Evolutionary conservation across 2,329 filamentous ascomycete genomes (phyloP), one percentile per base, ranked within the genome.

Genomic region (Neofusicoccum umdonicola): DNA sequence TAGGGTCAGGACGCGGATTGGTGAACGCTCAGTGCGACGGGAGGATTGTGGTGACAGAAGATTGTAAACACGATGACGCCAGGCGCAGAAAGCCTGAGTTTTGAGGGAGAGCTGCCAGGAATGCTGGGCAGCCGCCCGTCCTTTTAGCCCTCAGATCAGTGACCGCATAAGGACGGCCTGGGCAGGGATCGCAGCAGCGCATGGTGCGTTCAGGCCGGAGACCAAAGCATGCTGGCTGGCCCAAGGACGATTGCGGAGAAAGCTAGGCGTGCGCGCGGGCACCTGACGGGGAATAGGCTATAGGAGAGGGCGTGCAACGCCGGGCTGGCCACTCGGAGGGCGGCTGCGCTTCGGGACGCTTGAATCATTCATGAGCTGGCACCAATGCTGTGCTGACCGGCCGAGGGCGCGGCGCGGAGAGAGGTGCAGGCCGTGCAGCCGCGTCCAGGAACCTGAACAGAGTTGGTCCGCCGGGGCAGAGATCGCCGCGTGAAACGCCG

Each of bases 301-400:
- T 47, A 60, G 8, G 8, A 7, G 50, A 11, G 34, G 2, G 31
- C 34, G 37, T 19, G 31, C 15, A 39, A 50, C 47, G 47, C 15
- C 47, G 47, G 47, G 22, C 15, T 5, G 47, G 12, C 56, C 56
- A 58, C 22, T 58, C 39, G 39, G 54, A 47, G 27, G 56, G 41
- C n/a, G 27, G 31, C 56, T 17, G 37, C 35, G 19, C 17, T 5
- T 57, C 52, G 39, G 52, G 19, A 57, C 17, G 22, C 31, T 39
- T 31, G 51, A 56, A 27, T 56, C 51, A 41, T 27, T 56, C 27
- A 37, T 47, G 56, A 35, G 56, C 42, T 60, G 56, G 56, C 56
- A 60, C 56, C 41, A 60, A 34, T 47, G 56, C 56, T 31, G 19
- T 8, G 56, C 56, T 60, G 56, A 47, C 56, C 56, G 56, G 56